These are phyloP conservation scores for Mortierella hygrophila DNA, from an alignment of 192 early-diverging fungal genomes.

Conservation along the genomic window DNA sequence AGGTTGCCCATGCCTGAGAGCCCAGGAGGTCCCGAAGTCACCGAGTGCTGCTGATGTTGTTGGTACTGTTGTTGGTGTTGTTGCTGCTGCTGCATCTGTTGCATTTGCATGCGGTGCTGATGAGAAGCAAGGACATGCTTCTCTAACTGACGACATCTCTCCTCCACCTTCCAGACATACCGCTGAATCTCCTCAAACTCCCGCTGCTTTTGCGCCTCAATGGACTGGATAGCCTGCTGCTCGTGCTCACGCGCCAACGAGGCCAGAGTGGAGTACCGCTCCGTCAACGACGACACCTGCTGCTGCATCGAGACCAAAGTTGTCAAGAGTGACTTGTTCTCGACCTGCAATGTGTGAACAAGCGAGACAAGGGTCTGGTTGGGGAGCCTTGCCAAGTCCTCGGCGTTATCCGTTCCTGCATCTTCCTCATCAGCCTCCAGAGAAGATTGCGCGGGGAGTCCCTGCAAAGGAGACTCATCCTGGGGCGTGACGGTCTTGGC, in stretches of 20 bases:
- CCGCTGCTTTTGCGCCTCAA: slow-evolving; percentile 58
- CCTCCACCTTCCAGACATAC: slow-evolving; percentile 63
- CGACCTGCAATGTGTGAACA: slow-evolving; percentile 57
- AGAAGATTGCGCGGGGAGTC: background rate
- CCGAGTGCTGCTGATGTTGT: slow-evolving; percentile 28
- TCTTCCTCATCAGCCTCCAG: slow-evolving; percentile 26
- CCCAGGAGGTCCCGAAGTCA: slow-evolving; percentile 37
- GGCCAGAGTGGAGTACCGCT: slow-evolving; percentile 58
- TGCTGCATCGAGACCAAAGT: slow-evolving; percentile 62
- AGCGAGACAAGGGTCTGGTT: slow-evolving; percentile 41
- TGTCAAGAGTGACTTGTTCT: slow-evolving; percentile 60
- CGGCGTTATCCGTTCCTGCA: slow-evolving; percentile 15
- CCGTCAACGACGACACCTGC: slow-evolving; percentile 60
- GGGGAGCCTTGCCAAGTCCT: slow-evolving; percentile 42
- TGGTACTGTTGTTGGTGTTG: slow-evolving; percentile 28
- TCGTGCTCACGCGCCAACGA: slow-evolving; percentile 60
- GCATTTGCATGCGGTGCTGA: slow-evolving; percentile 41
- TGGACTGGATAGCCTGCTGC: slow-evolving; percentile 55
- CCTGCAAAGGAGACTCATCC: background rate
- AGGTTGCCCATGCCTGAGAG: slow-evolving; percentile 11
- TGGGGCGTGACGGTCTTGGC: background rate
- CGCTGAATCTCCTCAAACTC: slow-evolving; percentile 65
- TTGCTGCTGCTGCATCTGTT: slow-evolving; percentile 44
- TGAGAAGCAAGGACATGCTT: slow-evolving; percentile 39
- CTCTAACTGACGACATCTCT: slow-evolving; percentile 52